Base-by-base conservation (phyloP, 106 monocot genomes). In the Dactylorhiza incarnata region DNA sequence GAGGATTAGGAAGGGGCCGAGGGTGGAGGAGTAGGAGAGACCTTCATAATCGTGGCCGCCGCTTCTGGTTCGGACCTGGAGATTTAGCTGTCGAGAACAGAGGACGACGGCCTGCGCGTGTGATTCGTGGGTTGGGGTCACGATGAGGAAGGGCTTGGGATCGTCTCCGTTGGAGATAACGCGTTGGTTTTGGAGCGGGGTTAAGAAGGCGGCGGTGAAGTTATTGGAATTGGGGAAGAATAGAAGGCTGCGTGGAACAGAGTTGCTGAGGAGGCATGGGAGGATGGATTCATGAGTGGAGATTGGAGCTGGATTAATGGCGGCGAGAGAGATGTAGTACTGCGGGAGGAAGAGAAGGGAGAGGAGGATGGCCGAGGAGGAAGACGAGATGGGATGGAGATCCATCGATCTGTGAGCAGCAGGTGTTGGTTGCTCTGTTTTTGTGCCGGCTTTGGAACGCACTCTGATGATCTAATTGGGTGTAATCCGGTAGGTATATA, bases 21-120 rank as follows among this genome's bases (percentile, higher is more conserved):
- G 6, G 65, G 72, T 19, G 16, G 79, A 48, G 48, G 76, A 71
- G 43, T 80, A 80, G 50, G 80, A 75, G 45, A 77, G 49, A 25
- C 77, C 77, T 48, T 86, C 86, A 25, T 80, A 75, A 78, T 86
- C 86, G 46, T 87, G 87, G 14, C 87, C 87, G 3, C 87, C 87
- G 52, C 87, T 87, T 2, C 83, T 74, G 9, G 74, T 50, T 8
- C 77, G 13, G 46, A 82, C 13, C 20, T 29, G 44, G 59, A 89
- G 55, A 37, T 61, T 50, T 19, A 49, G 44, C 9, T 24, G 45
- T 63, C 68, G 78, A 15, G 76, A 65, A 49, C 86, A 87, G n/a
- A 67, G 12, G 47, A 87, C 84, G 19, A 80, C 45, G n/a, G 84
- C 68, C 37, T 84, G 84, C 67, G 80, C 78, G 47, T 86, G 86